Percentiles rank a stretch among this genome's conserved stretches.
phyloP scores from a whole-genome alignment of 768 basidiomycete species.

The Kwoniella sp. region DNA sequence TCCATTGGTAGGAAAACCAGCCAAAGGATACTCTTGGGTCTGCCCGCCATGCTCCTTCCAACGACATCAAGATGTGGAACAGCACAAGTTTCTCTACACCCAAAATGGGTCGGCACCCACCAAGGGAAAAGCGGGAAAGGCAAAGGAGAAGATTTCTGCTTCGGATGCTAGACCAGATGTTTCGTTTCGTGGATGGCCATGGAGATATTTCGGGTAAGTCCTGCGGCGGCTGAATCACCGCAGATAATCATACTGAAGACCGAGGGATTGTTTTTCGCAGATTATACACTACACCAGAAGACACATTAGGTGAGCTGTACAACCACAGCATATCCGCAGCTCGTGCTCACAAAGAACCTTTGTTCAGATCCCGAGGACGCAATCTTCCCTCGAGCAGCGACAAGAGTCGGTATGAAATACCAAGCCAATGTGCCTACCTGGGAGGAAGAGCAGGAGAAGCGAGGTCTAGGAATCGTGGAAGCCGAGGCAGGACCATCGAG shows the following conservation, averaged over 20 bases:
- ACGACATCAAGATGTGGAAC: constrained; percentile 63
- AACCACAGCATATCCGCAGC: constrained; percentile 3
- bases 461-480: constrained; percentile 25
- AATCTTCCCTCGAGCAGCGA: constrained; percentile 90
- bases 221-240: too few relatives aligned
- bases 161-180: constrained; percentile 45
- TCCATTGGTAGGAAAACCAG: constrained; percentile 84
- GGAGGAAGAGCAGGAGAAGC: constrained; percentile 51
- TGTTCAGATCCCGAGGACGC: constrained; percentile 86
- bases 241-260: too few relatives aligned
- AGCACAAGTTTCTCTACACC: constrained; percentile 37
- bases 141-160: constrained; percentile 77
- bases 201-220: constrained; percentile 92
- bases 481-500: constrained; percentile 45
- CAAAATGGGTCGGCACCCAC: constrained; percentile 36
- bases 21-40: constrained; percentile 95
- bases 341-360: neutral
- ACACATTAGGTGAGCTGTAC: constrained; percentile 71
- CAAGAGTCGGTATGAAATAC: constrained; percentile 83
- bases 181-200: constrained; percentile 58
- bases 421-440: constrained; percentile 66
- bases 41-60: constrained; percentile 87
- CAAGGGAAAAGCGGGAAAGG: constrained; percentile 58
- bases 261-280: too few relatives aligned
- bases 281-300: constrained; percentile 85